phyloP scores from a whole-genome alignment of 192 early-diverging fungal genomes.

The Coemansia sp. region DNA sequence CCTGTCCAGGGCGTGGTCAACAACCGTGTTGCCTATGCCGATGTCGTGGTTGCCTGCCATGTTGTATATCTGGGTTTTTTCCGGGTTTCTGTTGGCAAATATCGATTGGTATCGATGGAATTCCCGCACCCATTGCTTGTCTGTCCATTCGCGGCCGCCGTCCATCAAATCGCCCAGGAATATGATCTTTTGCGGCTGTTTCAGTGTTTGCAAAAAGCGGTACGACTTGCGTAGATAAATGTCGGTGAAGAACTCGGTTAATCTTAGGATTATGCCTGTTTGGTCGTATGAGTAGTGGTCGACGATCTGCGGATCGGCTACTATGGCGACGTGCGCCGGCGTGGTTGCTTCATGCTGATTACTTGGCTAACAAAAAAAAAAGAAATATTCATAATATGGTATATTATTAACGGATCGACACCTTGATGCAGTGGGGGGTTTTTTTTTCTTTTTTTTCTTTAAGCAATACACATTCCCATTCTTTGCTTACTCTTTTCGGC shows the following conservation, averaged over 20 bases:
- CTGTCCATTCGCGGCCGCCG: conserved; percentile 65
- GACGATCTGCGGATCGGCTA: conserved; percentile 93
- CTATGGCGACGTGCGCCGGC: conserved; percentile 60
- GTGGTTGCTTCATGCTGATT: not conserved
- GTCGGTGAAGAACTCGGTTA: conserved; percentile 82
- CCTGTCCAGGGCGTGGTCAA: conserved; percentile 36
- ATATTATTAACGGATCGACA: no score
- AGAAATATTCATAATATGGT: no score
- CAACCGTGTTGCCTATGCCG: conserved; percentile 73
- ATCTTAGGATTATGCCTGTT: conserved; percentile 59
- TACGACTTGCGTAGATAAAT: conserved; percentile 85
- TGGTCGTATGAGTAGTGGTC: conserved; percentile 86
- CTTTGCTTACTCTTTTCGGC: conserved; percentile 10
- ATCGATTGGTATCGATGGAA: conserved; percentile 58
- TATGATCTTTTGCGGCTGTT: conserved; percentile 66
- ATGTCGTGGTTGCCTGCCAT: conserved; percentile 95
- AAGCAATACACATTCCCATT: no score
- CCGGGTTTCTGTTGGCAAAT: conserved; percentile 49
- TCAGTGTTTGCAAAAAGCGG: conserved; percentile 55
- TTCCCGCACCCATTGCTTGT: conserved; percentile 62
- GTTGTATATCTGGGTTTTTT: conserved; percentile 45
- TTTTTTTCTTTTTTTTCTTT: no score
- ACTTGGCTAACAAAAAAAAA: no score
- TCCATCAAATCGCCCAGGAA: conserved; percentile 90
- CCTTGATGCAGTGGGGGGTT: no score